Percentiles rank a stretch among this genome's conserved stretches.
These are phyloP conservation scores for Trichophyton benhamiae DNA, from an alignment of 2,329 filamentous ascomycete genomes.

Conservation along the genomic window DNA sequence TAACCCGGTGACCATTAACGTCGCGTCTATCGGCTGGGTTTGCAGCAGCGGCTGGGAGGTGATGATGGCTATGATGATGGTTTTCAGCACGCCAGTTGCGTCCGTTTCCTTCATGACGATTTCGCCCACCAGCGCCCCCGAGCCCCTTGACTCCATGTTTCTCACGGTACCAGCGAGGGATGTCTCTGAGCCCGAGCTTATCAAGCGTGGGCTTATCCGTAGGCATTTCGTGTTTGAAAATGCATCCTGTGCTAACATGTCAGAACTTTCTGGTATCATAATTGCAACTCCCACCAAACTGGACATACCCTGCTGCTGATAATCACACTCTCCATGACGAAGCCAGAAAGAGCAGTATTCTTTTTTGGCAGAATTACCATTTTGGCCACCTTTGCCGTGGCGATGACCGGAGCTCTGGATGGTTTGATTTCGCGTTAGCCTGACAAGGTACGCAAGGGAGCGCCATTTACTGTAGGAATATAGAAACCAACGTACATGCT, in stretches of 20 bases:
- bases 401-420: slow-evolving; percentile 5
- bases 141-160: slow-evolving; percentile 22
- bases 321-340: slow-evolving; percentile 71
- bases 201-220: slow-evolving; percentile 52
- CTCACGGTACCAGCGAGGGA: slow-evolving; percentile 47
- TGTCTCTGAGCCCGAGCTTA: slow-evolving; percentile 51
- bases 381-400: slow-evolving; percentile 4
- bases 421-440: background rate
- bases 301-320: slow-evolving; percentile 54
- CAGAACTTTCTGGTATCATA: background rate
- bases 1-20: background rate
- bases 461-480: background rate
- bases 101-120: slow-evolving; percentile 4
- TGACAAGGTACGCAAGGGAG: background rate
- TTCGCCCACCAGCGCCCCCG: background rate
- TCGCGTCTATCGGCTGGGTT: background rate
- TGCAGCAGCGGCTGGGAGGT: background rate
- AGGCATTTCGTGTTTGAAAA: slow-evolving; percentile 87
- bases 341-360: slow-evolving; percentile 61
- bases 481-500: background rate
- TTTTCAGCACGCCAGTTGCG: background rate
- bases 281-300: background rate
- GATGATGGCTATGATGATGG: background rate
- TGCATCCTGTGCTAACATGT: slow-evolving; percentile 47
- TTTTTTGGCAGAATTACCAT: slow-evolving; percentile 9